Evolutionary conservation across 208 protist species (phyloP), one percentile per base, ranked within the genome.

Genomic region (Acanthamoeba healyi): DNA sequence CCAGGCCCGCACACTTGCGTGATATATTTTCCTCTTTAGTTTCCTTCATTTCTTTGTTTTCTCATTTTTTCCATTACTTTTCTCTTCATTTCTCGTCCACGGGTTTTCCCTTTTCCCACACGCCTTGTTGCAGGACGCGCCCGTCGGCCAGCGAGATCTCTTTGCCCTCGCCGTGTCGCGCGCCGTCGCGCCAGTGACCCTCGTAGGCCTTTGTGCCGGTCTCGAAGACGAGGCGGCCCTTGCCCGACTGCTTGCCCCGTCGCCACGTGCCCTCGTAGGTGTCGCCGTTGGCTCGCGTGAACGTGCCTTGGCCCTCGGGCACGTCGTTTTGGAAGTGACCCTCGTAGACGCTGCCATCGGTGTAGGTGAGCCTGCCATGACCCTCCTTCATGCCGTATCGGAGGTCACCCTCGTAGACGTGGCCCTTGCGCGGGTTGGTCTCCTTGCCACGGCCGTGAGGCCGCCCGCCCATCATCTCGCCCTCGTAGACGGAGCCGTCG

Each of bases 321-420:
- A 82, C n/a, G 32, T 82, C 89, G 49, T 94, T 94, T 36, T 44
- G 17, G 67, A 94, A 94, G 34, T 94, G 65, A 10, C 89, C 89
- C 49, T 94, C 89, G 67, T 94, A 94, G 32, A 94, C 89, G 42
- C 70, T 36, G 7, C 89, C 89, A 32, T 94, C 67, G 29, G 24
- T 22, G 38, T 70, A 94, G 40, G 32, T 42, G 34, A 84, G 65
- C 9, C 24, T 9, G 70, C 89, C 89, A 17, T 63, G 63, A 2
- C 89, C 89, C 44, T 94, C 89, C 44, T 65, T 94, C 67, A 84
- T 77, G 19, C 89, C 89, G 46, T 94, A 94, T 46, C 67, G 29
- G 19, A 94, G 29, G 42, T 94, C 65, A 22, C 89, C 89, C 38
- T 94, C 89, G 70, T 94, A 94, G 15, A 58, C 40, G 24, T 63